Base-by-base conservation (phyloP, 2,329 filamentous ascomycete species). In the Graphilbum sp. region DNA sequence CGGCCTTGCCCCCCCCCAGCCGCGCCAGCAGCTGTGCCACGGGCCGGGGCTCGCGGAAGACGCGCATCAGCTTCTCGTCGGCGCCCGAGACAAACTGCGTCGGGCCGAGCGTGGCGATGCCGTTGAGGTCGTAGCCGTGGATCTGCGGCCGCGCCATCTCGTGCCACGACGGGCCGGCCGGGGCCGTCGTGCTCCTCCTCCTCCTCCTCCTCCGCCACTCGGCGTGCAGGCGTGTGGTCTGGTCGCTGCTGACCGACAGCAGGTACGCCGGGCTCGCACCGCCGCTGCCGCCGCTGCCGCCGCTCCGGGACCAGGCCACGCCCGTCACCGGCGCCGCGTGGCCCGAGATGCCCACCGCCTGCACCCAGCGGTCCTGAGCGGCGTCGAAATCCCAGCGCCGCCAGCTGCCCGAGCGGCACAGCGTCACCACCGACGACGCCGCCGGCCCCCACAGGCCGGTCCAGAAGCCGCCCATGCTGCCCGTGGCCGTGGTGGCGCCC, bases 41-140 rank as follows among this genome's bases (percentile, higher is more conserved):
- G 5, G 80, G 79, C 52, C 75, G 81, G 6, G 90, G 90, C 58
- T 94, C 78, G 51, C 81, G 78, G 57, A 98, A 98, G 2, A 98
- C 88, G 19, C 90, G 79, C 55, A 98, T 72, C n/a, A 98, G 72
- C 59, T 98, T 98, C 63, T 98, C 90, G 47, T 98, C 90, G 3
- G 90, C 90, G 7, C 90, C 90, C 3, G 87, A 93, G 18, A 96
- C 79, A 53, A 98, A 98, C 47, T 79, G 79, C 8, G 73, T 68
- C 8, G 70, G 58, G 8, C 74, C 76, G 5, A 95, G 64, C 0
- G 76, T 71, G 51, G 86, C 81, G 45, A 96, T 77, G 55, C 90
- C 96, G 62, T 96, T 98, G 39, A 98, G 69, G 55, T 98, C 88
- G 55, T 98, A 98, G 29, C 90, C 90, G 54, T 98, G 90, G 46